A percentile compares a stretch with the other conserved stretches of the same genome.
These are phyloP conservation scores for Geotrichum restrictum DNA, from an alignment of 1,139 yeast species.

Conservation along the genomic window DNA sequence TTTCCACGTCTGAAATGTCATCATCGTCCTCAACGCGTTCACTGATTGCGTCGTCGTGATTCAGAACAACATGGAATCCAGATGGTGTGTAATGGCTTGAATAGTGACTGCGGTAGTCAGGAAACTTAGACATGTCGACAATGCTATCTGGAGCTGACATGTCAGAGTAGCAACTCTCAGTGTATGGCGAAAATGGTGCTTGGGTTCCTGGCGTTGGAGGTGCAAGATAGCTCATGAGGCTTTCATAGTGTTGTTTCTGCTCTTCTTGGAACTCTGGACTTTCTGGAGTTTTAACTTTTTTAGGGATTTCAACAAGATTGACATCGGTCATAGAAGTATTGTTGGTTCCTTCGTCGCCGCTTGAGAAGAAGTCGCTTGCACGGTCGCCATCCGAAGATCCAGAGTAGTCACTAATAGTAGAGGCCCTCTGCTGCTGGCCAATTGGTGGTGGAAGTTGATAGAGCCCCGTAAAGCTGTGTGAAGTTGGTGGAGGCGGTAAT, in stretches of 20 bases:
- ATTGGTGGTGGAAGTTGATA: too few species aligned
- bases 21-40: not conserved
- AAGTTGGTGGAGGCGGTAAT: conserved; percentile 9
- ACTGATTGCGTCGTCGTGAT: conserved; percentile 10
- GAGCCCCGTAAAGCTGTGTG: too few species aligned
- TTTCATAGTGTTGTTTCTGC: conserved; percentile 14
- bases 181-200: conserved; percentile 11
- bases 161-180: conserved; percentile 13
- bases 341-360: conserved; percentile 4
- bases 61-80: conserved; percentile 16
- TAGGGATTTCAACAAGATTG: not conserved
- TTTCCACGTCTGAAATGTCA: conserved; percentile 5
- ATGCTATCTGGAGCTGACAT: conserved; percentile 12
- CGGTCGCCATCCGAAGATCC: not conserved
- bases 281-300: not conserved
- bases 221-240: conserved; percentile 15
- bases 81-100: conserved; percentile 17
- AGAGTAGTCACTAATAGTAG: not conserved
- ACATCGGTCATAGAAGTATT: not conserved
- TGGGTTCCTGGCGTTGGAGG: not conserved
- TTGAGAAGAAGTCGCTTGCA: not conserved
- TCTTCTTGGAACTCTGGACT: conserved; percentile 2
- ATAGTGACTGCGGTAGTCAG: conserved; percentile 17
- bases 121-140: conserved; percentile 16
- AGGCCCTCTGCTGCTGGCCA: not conserved